Base-by-base conservation (phyloP, 164 flowering plant species). In the Cinnamomum chago region DNA sequence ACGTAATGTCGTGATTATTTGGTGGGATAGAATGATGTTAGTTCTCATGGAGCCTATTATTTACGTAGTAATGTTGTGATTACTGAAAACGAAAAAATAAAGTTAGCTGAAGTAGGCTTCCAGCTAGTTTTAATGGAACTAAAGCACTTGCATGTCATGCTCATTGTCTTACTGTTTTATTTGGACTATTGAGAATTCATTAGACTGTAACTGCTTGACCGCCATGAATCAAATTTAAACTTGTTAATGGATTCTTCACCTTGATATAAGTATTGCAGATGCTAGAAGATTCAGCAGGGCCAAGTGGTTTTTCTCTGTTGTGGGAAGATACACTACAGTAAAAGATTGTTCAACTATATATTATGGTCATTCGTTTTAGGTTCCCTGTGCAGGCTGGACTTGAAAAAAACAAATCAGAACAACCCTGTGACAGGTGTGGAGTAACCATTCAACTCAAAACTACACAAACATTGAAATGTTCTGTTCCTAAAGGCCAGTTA, bases 351-450 rank as follows among this genome's bases (percentile, higher is more conserved):
- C 71, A 35, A 33, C 15, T 74, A 12, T 47, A 25, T 27, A 30
- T 40, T 40, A 23, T 4, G 50, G n/a, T 30, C 17, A 67, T 67
- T 28, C 28, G 2, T 67, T 30, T 66, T 73, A 47, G 69, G 70
- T 67, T 67, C n/a, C 76, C 22, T 75, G 25, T 77, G 80, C 91
- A 93, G 92, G 86, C 65, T 72, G 17, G 75, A 51, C 27, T 51
- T 77, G 74, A 72, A 69, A 83, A 82, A 77, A 82, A 73, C 76
- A 83, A 83, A 78, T 80, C 76, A 22, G 70, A 67, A 62, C 79
- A 79, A 58, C 75, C 73, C 3, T 93, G 97, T 84, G 87, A 81
- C 50, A 24, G 90, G 69, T 96, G 99, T 86, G 93, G 94, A 30
- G 67, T 80, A 76, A 77, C 65, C 73, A 79, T 89, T 77, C 90